Evolutionary conservation across 352 stramenopile species (phyloP), one percentile per base, ranked within the genome.

Genomic region (Aphanomyces invadans): DNA sequence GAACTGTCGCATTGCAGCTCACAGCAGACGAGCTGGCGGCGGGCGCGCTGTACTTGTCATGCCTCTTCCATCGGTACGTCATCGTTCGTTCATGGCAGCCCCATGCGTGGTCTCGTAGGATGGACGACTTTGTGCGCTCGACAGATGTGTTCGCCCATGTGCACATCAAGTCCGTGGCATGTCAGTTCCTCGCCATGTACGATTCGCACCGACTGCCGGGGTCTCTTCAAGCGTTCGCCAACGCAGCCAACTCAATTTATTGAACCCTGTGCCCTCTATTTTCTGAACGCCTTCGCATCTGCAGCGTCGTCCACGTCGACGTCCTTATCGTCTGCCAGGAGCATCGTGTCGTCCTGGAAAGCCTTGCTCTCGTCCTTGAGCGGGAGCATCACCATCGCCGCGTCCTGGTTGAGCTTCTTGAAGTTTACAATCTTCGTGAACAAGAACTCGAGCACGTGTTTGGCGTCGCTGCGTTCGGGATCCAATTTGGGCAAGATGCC

Each of bases 351-450:
- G 26, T 23, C 26, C 10, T 65, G 49, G 3, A 45, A 17, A 17
- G 23, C 15, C 53, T 15, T 12, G 0, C 9, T 51, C 36, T 68
- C 32, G 36, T 33, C 21, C 3, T 31, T 36, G 1, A 55, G 3
- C 49, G 28, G 15, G 15, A 48, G 11, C 19, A 69, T 21, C 1
- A 26, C 55, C 21, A 73, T 77, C 70, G 1, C 71, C 69, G 21
- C 10, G 38, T 91, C 82, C 71, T 92, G 86, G 70, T 92, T 92
- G 70, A 93, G 76, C 56, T 92, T 97, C 76, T 98, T 98, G 76
- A 96, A 98, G 62, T 92, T 88, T 53, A 97, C 91, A 42, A 98
- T 85, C 69, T 92, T 84, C 46, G 90, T 78, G 71, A 97, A 93
- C 44, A 98, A 92, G 61, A 92, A 93, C 69, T 97, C 85, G 38